Conservation (phyloP, 208 protist genomes). For the Balamuthia mandrillaris region DNA sequence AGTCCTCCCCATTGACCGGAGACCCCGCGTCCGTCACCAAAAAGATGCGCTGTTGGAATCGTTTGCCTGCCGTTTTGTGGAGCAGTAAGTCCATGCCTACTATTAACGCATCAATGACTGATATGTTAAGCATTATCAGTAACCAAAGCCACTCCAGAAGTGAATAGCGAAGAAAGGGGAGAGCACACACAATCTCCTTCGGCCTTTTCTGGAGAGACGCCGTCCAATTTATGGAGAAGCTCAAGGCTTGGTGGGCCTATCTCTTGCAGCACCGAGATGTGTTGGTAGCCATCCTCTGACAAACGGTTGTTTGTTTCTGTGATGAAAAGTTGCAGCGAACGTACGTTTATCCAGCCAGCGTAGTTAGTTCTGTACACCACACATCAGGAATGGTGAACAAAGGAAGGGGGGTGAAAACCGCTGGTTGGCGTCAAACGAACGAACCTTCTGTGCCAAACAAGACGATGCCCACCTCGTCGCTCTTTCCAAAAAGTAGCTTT, state of each 20-base stretch:
- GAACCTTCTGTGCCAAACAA: slow-evolving; percentile 38
- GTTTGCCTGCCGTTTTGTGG: slow-evolving; percentile 60
- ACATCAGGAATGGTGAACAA: neutral
- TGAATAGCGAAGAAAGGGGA: neutral
- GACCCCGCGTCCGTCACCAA: slow-evolving; percentile 78
- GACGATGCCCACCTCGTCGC: slow-evolving; percentile 50
- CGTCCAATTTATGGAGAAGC: slow-evolving; percentile 23
- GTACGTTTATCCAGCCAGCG: neutral
- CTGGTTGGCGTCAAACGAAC: neutral
- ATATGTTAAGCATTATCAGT: neutral
- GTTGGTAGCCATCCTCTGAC: slow-evolving; percentile 51
- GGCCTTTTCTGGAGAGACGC: slow-evolving; percentile 16
- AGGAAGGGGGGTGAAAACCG: neutral
- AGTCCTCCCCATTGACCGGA: slow-evolving; percentile 69
- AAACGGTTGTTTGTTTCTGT: slow-evolving; percentile 46
- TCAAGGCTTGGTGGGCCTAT: slow-evolving; percentile 34
- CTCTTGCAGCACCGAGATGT: slow-evolving; percentile 25
- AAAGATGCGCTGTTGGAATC: slow-evolving; percentile 77
- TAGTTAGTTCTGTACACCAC: neutral
- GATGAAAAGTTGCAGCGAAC: neutral
- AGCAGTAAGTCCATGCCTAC: slow-evolving; percentile 77
- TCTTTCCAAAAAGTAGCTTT: slow-evolving; percentile 40
- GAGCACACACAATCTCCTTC: slow-evolving; percentile 36
- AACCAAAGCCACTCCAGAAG: neutral
- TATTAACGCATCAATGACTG: slow-evolving; percentile 79